Percentiles rank a stretch among this genome's conserved stretches.
Evolutionary conservation across 805 yeast species (phyloP).

Genomic region (Jamesozyma spencerorum): DNA sequence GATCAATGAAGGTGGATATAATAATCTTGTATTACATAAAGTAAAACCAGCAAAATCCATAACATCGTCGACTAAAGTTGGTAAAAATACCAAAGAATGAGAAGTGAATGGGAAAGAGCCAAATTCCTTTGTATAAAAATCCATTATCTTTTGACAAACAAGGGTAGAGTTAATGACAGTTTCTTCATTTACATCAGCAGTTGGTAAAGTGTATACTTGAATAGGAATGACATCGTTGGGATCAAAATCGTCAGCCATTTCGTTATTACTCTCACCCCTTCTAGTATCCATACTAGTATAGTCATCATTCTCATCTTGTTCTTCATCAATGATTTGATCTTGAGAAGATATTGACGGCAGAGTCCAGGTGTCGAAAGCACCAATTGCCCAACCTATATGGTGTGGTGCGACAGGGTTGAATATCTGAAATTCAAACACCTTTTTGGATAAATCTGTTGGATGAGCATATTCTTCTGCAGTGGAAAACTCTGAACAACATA

Average conservation of each 20-base stretch:
- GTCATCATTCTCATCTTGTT: conserved; percentile 27
- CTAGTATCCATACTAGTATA: conserved; percentile 20
- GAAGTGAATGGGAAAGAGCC: conserved; percentile 90
- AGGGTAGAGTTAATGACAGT: conserved; percentile 64
- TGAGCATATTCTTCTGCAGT: conserved; percentile 66
- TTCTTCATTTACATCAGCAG: conserved; percentile 34
- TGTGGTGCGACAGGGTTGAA: conserved; percentile 87
- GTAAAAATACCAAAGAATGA: conserved; percentile 66
- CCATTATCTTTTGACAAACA: conserved; percentile 69
- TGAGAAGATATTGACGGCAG: conserved; percentile 18
- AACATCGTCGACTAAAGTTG: conserved; percentile 40
- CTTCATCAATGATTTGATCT: conserved; percentile 20
- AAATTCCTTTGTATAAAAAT: conserved; percentile 74
- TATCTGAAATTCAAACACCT: conserved; percentile 60
- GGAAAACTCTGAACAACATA: conserved; percentile 62
- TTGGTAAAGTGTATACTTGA: conserved; percentile 55
- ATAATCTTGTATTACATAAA: conserved; percentile 51
- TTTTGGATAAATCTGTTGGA: conserved; percentile 63
- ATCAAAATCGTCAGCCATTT: conserved; percentile 6
- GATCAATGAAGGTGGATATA: conserved; percentile 64
- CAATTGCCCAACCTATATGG: conserved; percentile 91
- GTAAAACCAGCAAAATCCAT: conserved; percentile 52
- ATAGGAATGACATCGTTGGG: conserved; percentile 41
- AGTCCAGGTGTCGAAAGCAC: conserved; percentile 61
- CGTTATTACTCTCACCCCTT: conserved; percentile 6